Percentiles rank a stretch among this genome's conserved stretches.
Conservation (phyloP, 164 flowering plant genomes). For the Kingdonia uniflora region DNA sequence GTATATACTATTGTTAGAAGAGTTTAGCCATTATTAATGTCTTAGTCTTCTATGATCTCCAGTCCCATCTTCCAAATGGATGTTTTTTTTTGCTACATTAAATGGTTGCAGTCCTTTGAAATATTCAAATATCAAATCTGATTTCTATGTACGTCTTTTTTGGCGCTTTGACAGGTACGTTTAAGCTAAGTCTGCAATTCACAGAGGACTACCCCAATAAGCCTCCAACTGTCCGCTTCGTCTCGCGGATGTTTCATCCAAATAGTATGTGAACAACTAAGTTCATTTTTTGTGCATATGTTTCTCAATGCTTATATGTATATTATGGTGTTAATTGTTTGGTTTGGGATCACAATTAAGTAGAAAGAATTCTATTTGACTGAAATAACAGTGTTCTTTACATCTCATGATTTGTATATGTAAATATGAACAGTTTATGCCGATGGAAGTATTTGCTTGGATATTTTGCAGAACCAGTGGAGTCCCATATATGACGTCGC, state of each 20-base stretch:
- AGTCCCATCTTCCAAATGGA: too few species aligned
- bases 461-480: constrained; percentile 33
- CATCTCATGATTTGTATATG: constrained; percentile 1
- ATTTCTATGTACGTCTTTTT: too few species aligned
- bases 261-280: constrained; percentile 21
- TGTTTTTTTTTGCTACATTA: too few species aligned
- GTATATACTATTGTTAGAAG: too few species aligned
- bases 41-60: too few species aligned
- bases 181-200: constrained; percentile 29
- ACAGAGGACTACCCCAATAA: constrained; percentile 31
- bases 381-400: background rate
- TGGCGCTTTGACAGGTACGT: constrained; percentile 20
- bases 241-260: constrained; percentile 34
- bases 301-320: background rate
- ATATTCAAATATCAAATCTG: too few species aligned
- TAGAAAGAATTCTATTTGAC: too few species aligned
- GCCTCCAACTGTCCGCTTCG: constrained; percentile 28
- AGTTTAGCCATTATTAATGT: too few species aligned
- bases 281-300: background rate
- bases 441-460: constrained; percentile 34
- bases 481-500: constrained; percentile 34
- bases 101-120: too few species aligned
- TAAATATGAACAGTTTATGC: constrained; percentile 23
- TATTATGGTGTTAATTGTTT: background rate
- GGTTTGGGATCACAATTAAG: too few species aligned